Percentiles rank a stretch among this genome's conserved stretches.
Evolutionary conservation across 345 rosid genomes (phyloP).

Genomic region (Rhizophora apiculata): DNA sequence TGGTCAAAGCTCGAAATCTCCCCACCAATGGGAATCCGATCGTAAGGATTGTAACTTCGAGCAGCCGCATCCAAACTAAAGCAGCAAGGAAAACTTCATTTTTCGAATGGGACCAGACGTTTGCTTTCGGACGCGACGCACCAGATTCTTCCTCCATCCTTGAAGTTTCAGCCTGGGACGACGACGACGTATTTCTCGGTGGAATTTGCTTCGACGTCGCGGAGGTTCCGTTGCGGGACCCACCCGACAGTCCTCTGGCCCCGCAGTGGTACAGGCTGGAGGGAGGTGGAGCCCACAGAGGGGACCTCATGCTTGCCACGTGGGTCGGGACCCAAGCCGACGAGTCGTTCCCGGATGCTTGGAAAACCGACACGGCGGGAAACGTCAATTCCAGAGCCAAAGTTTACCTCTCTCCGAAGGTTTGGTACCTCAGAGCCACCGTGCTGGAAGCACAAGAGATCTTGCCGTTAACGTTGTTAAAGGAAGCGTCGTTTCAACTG

Average conservation of each 20-base stretch:
- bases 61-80: constrained; percentile 46
- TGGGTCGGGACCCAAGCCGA: constrained; percentile 97
- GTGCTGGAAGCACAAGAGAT: constrained; percentile 77
- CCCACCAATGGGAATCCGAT: constrained; percentile 71
- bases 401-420: constrained; percentile 72
- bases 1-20: constrained; percentile 64
- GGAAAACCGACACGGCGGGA: constrained; percentile 82
- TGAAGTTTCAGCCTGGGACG: constrained; percentile 70
- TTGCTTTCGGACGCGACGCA: constrained; percentile 73
- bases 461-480: constrained; percentile 38
- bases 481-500: constrained; percentile 55
- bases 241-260: constrained; percentile 94
- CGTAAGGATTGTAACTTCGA: constrained; percentile 50
- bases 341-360: constrained; percentile 85
- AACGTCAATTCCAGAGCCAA: constrained; percentile 63
- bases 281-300: constrained; percentile 55
- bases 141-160: constrained; percentile 60
- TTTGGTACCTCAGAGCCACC: constrained; percentile 81
- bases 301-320: constrained; percentile 90
- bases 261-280: constrained; percentile 94
- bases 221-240: constrained; percentile 82
- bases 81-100: constrained; percentile 52
- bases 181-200: constrained; percentile 47
- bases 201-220: constrained; percentile 76
- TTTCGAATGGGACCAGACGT: constrained; percentile 92